Conservation (phyloP, 225 moss, liverwort and hornwort species). For the Bryum argenteum region DNA sequence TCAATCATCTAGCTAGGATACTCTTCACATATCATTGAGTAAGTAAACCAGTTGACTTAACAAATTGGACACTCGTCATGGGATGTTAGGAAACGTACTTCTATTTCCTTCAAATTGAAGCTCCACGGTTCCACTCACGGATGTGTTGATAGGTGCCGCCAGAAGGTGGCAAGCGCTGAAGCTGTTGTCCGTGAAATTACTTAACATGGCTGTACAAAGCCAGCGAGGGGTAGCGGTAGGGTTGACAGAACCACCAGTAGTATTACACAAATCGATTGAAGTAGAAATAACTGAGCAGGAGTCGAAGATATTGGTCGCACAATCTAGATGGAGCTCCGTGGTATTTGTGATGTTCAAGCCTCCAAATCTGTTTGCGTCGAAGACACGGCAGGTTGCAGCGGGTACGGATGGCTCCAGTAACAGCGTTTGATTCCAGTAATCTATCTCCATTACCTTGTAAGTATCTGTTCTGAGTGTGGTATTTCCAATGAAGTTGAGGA, state of each 20-base stretch:
- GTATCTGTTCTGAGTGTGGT: not conserved
- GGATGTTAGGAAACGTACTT: conserved; percentile 19
- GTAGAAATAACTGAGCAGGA: too few species aligned
- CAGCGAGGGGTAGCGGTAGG: fast-evolving
- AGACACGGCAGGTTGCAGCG: conserved; percentile 3
- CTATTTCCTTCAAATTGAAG: conserved; percentile 26
- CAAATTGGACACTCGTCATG: too few species aligned
- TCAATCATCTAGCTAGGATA: too few species aligned
- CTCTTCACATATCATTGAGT: too few species aligned
- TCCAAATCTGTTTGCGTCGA: conserved; percentile 20
- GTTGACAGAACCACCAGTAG: not conserved
- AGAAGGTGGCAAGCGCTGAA: conserved; percentile 23
- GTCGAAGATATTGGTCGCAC: not conserved
- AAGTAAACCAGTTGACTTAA: not conserved
- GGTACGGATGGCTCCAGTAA: not conserved
- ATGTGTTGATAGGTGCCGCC: too few species aligned
- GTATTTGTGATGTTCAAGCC: conserved; percentile 12
- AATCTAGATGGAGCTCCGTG: conserved; percentile 23
- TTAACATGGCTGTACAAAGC: not conserved
- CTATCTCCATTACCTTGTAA: conserved; percentile 24
- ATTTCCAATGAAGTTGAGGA: conserved; percentile 10
- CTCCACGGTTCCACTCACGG: not conserved
- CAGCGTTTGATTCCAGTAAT: too few species aligned
- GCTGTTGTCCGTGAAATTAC: not conserved
- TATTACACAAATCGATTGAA: not conserved